A percentile compares a stretch with the other conserved stretches of the same genome.
phyloP scores from a whole-genome alignment of 1,139 yeast species.

The Debaryomyces psychrophilus region DNA sequence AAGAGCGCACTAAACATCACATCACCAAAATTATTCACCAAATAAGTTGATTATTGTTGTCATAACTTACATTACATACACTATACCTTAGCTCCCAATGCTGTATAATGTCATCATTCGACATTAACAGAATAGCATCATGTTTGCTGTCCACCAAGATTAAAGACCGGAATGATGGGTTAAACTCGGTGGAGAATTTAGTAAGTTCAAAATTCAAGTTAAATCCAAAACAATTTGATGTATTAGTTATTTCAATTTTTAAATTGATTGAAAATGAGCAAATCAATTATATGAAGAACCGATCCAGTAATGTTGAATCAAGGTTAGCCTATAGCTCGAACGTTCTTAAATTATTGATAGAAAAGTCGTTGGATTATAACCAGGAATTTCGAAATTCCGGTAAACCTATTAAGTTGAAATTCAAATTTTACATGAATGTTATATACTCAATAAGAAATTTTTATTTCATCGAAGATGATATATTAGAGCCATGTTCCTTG shows the following conservation, averaged over 20 bases:
- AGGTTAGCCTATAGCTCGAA: constrained; percentile 48
- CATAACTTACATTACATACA: not conserved
- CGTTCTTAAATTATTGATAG: constrained; percentile 36
- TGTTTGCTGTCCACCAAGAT: constrained; percentile 47
- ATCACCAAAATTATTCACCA: not conserved
- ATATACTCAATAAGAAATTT: constrained; percentile 25
- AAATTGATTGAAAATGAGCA: constrained; percentile 47
- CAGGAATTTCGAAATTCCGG: constrained; percentile 1
- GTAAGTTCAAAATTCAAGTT: constrained; percentile 25
- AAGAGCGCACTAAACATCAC: constrained; percentile 1
- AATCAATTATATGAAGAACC: constrained; percentile 32
- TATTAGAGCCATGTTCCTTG: constrained; percentile 38
- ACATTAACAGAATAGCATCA: constrained; percentile 23
- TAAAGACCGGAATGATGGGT: constrained; percentile 56
- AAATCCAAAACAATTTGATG: constrained; percentile 27
- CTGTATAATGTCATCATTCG: constrained; percentile 24
- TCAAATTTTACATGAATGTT: constrained; percentile 34
- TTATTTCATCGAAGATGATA: constrained; percentile 18
- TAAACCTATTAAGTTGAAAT: constrained; percentile 26
- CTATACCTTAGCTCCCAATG: not conserved
- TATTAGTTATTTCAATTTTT: constrained; percentile 41
- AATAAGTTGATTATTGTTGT: not conserved
- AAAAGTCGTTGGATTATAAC: constrained; percentile 23
- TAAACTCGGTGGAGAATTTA: constrained; percentile 42
- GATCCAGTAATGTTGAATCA: constrained; percentile 34